Evolutionary conservation across 441 rosid genomes (phyloP).

Genomic region (Manihot esculenta): DNA sequence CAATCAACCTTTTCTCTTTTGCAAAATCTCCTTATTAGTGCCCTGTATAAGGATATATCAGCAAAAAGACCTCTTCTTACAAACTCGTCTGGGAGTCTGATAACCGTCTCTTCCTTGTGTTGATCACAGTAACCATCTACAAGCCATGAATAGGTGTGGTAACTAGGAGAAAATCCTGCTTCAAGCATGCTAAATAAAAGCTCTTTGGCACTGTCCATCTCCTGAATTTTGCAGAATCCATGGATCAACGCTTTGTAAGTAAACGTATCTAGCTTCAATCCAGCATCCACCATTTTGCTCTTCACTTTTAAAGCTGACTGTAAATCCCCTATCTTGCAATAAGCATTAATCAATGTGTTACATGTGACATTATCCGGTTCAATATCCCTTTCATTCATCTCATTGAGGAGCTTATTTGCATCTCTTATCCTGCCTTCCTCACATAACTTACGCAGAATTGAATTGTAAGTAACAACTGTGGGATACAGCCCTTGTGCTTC

Average conservation of each 20-base stretch:
- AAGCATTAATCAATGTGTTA: constrained; percentile 86
- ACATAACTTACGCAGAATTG: constrained; percentile 74
- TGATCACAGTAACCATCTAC: constrained; percentile 66
- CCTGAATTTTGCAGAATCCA: constrained; percentile 73
- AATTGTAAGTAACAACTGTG: constrained; percentile 71
- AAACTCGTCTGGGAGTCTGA: constrained; percentile 58
- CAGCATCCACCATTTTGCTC: constrained; percentile 76
- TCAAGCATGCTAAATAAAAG: constrained; percentile 63
- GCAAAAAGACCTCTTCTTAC: constrained; percentile 50
- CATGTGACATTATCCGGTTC: constrained; percentile 88
- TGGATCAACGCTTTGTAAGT: constrained; percentile 79
- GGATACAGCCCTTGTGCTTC: constrained; percentile 67
- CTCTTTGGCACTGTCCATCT: constrained; percentile 73
- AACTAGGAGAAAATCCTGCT: constrained; percentile 77
- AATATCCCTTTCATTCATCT: constrained; percentile 70
- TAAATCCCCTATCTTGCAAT: constrained; percentile 81
- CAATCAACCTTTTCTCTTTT: constrained; percentile 58
- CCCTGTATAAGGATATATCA: constrained; percentile 73
- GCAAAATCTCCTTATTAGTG: constrained; percentile 81
- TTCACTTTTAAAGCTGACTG: constrained; percentile 79
- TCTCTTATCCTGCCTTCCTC: constrained; percentile 81
- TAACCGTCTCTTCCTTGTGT: constrained; percentile 46
- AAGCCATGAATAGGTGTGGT: constrained; percentile 74
- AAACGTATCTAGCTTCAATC: constrained; percentile 61
- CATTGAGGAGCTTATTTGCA: constrained; percentile 68